Evolutionary conservation across 257 asterid genomes (phyloP), one percentile per base, ranked within the genome.

Genomic region (Nyctanthes arbortristis): DNA sequence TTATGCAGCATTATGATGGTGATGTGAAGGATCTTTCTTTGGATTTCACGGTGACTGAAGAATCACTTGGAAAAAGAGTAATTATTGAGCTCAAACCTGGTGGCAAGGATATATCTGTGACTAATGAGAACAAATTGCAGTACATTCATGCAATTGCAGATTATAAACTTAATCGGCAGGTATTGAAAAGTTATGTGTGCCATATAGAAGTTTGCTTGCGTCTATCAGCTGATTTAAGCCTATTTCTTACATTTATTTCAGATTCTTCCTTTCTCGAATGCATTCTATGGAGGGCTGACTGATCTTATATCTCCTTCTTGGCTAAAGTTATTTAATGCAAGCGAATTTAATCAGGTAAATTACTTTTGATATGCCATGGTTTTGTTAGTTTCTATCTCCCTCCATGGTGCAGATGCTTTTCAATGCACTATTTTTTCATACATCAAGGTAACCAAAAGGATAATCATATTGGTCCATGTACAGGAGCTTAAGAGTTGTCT

Each of bases 11-110:
- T 79, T 87, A 93, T 78, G 96, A 87, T 34, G 97, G 97, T 72
- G 96, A 93, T 72, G 84, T 80, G 61, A 81, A 67, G 67, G 99
- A 93, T 37, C 96, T 93, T 33, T 81, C 83, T 49, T 84, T 91
- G 85, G 99, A 93, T 82, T 93, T 93, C 84, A 91, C 99, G 35
- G 96, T 89, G 73, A 93, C 97, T 67, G 96, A 91, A 85, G 97
- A 91, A 79, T 78, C 88, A 66, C 84, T 89, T 55, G 97, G 96
- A 66, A 86, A 82, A 69, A 81, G 90, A 37, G 82, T 79, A 70
- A 83, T 91, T 67, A 76, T 89, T 75, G 99, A 93, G 78, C 95
- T 93, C 47, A 93, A 93, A 82, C 96, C 92, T 13, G 99, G 96
- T 32, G 99, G 97, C 74, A 91, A 89, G 85, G 94, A 93, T 76